Base-by-base conservation (phyloP, 495 filamentous ascomycete species). In the Massariosphaeria phaeospora region DNA sequence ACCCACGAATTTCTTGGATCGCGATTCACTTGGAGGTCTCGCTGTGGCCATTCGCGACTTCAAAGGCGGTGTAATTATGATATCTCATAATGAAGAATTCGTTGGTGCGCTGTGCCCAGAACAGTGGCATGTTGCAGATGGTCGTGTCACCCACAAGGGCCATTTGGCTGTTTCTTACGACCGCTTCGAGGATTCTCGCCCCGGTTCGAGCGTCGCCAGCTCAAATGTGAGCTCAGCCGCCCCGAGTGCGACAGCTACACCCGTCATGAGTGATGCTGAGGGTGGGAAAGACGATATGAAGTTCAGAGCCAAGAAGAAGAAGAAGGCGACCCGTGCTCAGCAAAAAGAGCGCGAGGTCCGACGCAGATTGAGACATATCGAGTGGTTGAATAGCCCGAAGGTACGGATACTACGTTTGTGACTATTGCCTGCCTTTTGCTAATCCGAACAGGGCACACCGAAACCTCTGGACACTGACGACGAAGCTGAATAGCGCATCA, bases 81-180 rank as follows among this genome's bases (percentile, higher is more conserved):
- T 98, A 67, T 96, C 91, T 61, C 93, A 98, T 76, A 96, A 97
- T 81, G 87, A 96, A 64, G 94, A 98, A 69, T 98, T 98, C 66
- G 91, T 97, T 39, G 88, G 90, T 55, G 91, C 91, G 2, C 83
- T 98, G 10, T 90, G 91, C 67, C 84, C 84, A 18, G 93, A 98
- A 73, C 89, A 95, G 70, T 91, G 93, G 84, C 85, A 95, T 72
- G 85, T 98, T 52, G 84, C 81, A 57, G 88, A 89, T 60, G 93
- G 93, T 2, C 83, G 85, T 15, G 81, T 98, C 48, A 84, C 85
- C 12, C 80, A 89, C 73, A 90, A 90, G 64, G 89, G 86, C 60
- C 80, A 83, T 65, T 70, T 79, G 18, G 81, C 86, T 29, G 77
- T 91, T 50, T 69, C 77, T n/a, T 64, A 82, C 3, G 88, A 90